phyloP scores from a whole-genome alignment of 441 rosid genomes.

The Jatropha podagrica region DNA sequence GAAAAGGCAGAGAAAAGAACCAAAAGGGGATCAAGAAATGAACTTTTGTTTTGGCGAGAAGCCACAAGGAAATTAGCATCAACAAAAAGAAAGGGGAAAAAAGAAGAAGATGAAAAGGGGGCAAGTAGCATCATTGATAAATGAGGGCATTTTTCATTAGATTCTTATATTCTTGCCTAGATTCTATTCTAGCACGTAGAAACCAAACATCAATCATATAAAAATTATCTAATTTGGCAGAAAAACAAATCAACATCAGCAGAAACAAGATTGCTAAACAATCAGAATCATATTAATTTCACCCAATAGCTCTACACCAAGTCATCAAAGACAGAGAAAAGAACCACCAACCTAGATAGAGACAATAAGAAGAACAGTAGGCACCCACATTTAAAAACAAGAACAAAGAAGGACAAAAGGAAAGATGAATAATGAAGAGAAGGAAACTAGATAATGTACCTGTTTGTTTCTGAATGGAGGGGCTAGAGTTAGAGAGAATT shows the following conservation, averaged over 20 bases:
- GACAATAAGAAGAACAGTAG: not conserved
- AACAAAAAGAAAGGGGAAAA: conserved; percentile 6
- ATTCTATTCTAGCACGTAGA: conserved; percentile 8
- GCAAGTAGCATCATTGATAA: conserved; percentile 11
- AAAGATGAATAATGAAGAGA: conserved; percentile 1
- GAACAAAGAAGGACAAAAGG: conserved; percentile 11
- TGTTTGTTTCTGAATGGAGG: conserved; percentile 14
- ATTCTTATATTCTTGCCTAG: conserved; percentile 19
- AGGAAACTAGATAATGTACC: conserved; percentile 23
- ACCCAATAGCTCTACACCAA: not conserved
- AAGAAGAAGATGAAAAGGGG: not conserved
- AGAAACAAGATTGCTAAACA: not conserved
- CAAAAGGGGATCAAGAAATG: conserved; percentile 24
- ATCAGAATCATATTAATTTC: not conserved
- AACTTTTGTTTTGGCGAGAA: conserved; percentile 20
- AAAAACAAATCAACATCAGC: not conserved
- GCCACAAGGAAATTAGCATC: conserved; percentile 23
- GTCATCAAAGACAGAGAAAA: not conserved
- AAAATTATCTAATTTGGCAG: not conserved
- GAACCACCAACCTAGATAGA: not conserved
- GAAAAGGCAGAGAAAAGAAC: conserved; percentile 8
- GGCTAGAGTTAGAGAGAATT: not conserved
- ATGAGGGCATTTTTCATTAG: conserved; percentile 8
- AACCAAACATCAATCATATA: conserved; percentile 10
- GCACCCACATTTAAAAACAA: conserved; percentile 10